phyloP scores from a whole-genome alignment of 106 monocot species.

The Ottelia alismoides region DNA sequence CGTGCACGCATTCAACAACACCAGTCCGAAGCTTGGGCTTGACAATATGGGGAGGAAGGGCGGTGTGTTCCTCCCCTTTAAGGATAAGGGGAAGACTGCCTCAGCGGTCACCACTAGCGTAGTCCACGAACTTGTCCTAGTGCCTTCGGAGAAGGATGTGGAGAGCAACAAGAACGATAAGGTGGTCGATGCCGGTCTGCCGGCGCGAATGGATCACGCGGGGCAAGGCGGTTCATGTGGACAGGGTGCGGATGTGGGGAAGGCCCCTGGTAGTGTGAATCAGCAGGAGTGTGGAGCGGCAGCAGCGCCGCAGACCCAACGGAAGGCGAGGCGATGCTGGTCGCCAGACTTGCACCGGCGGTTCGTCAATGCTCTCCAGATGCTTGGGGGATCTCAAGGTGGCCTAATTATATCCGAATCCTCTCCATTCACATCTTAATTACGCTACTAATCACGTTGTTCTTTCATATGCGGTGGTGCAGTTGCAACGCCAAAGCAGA shows the following conservation, averaged over 20 bases:
- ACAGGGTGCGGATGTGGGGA: too few relatives aligned
- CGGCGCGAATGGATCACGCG: neutral
- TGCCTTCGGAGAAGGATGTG: constrained; percentile 2
- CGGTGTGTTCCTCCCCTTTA: constrained; percentile 57
- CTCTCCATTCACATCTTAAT: neutral
- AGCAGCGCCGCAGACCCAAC: constrained; percentile 8
- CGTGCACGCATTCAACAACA: neutral
- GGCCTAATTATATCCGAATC: too few relatives aligned
- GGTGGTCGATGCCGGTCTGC: neutral
- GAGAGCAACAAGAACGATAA: neutral
- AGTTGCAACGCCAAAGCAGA: constrained; percentile 12
- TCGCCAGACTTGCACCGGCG: constrained; percentile 36
- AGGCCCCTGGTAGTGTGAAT: neutral
- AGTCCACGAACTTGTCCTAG: constrained; percentile 38
- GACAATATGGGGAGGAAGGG: constrained; percentile 32
- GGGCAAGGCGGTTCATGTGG: neutral
- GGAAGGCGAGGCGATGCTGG: constrained; percentile 22
- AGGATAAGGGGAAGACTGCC: constrained; percentile 35
- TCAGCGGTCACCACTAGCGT: neutral
- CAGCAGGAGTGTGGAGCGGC: neutral
- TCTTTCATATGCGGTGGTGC: neutral
- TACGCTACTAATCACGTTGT: too few relatives aligned
- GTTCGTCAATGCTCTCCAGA: constrained; percentile 28
- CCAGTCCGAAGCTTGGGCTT: constrained; percentile 17
- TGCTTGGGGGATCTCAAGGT: constrained; percentile 34